Conservation (phyloP, 192 early-diverging fungal species). For the Rhizoclosmatium sp. region DNA sequence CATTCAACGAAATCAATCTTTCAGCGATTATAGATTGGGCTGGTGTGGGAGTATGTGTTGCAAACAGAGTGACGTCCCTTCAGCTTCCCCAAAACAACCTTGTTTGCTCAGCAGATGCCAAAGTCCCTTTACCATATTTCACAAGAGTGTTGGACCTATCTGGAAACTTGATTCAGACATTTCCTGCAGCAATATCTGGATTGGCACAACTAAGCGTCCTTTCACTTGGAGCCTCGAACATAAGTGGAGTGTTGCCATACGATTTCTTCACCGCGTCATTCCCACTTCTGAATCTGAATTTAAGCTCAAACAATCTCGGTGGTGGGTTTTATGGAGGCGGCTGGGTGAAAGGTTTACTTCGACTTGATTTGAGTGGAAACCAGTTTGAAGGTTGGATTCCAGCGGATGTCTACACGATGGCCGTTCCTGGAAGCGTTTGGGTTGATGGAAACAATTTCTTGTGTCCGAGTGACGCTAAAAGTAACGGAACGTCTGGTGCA, state of each 20-base stretch:
- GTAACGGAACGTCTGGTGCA: background rate
- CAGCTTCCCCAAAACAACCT: conserved; percentile 13
- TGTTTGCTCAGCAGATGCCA: background rate
- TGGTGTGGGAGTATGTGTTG: conserved; percentile 12
- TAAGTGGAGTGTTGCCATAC: background rate
- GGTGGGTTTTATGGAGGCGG: background rate
- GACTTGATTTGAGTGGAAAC: conserved; percentile 16
- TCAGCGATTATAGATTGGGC: background rate
- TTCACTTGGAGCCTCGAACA: background rate
- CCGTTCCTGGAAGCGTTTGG: background rate
- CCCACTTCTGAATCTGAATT: conserved; percentile 15
- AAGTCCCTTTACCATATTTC: background rate
- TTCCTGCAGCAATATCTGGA: background rate
- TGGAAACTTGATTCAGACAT: background rate
- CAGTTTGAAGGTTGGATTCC: conserved; percentile 32
- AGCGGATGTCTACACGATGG: background rate
- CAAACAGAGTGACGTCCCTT: conserved; percentile 1
- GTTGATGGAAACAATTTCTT: conserved; percentile 8
- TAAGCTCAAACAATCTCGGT: conserved; percentile 8
- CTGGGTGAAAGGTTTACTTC: background rate
- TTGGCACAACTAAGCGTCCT: conserved; percentile 11
- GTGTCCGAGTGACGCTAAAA: background rate
- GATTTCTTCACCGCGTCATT: conserved; percentile 1
- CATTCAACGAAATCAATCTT: background rate
- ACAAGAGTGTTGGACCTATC: background rate